Evolutionary conservation across 495 filamentous ascomycete species (phyloP).

Genomic region (Podospora fimiseda): DNA sequence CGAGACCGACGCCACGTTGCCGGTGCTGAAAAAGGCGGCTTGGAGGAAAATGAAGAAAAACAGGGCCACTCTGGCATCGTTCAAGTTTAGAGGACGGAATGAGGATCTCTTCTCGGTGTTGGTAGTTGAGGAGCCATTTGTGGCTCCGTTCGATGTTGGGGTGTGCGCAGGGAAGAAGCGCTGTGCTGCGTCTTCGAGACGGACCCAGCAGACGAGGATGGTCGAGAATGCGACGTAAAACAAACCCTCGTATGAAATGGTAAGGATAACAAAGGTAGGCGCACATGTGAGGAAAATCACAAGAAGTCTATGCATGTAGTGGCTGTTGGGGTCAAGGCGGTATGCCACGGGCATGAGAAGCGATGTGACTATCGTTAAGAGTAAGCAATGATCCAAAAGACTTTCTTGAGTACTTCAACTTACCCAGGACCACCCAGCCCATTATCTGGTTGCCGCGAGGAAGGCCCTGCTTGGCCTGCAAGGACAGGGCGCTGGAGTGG

Average conservation of each 20-base stretch:
- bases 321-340: slow-evolving; percentile 69
- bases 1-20: slow-evolving; percentile 91
- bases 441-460: slow-evolving; percentile 82
- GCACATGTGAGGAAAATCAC: slow-evolving; percentile 91
- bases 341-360: slow-evolving; percentile 76
- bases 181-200: slow-evolving; percentile 76
- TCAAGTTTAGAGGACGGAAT: slow-evolving; percentile 69
- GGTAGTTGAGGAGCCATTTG: slow-evolving; percentile 17
- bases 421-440: slow-evolving; percentile 80
- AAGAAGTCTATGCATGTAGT: slow-evolving; percentile 85
- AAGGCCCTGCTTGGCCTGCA: slow-evolving; percentile 84
- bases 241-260: slow-evolving; percentile 94
- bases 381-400: no score
- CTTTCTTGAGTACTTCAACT: slow-evolving; percentile 29
- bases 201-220: slow-evolving; percentile 82
- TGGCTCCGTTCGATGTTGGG: slow-evolving; percentile 7
- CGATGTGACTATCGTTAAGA: slow-evolving; percentile 54
- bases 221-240: slow-evolving; percentile 90
- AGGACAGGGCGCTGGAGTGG: slow-evolving; percentile 66
- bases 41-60: slow-evolving; percentile 96
- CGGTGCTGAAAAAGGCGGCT: slow-evolving; percentile 94
- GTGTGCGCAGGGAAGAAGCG: slow-evolving; percentile 32
- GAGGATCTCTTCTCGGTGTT: slow-evolving; percentile 10
- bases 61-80: slow-evolving; percentile 77
- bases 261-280: slow-evolving; percentile 90